Base-by-base conservation (phyloP, 192 early-diverging fungal species). In the Spinellus fusiger region DNA sequence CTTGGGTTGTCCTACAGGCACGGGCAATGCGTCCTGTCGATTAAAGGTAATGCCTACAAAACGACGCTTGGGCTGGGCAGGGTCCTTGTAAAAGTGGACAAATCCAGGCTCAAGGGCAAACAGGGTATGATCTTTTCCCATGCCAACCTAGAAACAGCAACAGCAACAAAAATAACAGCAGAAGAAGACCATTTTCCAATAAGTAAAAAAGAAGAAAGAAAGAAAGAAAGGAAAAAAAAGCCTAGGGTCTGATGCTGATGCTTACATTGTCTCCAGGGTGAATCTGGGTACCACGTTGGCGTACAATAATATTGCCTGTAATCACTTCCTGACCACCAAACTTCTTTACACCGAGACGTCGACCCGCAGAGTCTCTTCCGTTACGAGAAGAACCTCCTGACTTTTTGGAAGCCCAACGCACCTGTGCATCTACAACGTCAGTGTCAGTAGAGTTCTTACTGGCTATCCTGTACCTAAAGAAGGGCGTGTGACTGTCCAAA, bases 91-190 rank as follows among this genome's bases (percentile, higher is more conserved):
- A 35, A 90, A 85, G 59, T 78, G 81, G n/a, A 92, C 86, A 49
- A 75, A 89, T 12, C 90, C 90, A 0, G 86, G 82, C 40, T 82
- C 75, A 29, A 84, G 56, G 15, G 90, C 90, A 69, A 69, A 90
- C 40, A 90, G 62, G 16, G 90, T 92, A 70, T 87, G 86, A 71
- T 92, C 90, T 62, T 85, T 85, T 59, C 90, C 90, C 52, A 88
- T 83, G 13, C 80, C 83, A 26, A 84, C 76, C 80, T 79, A 54
- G 53, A 25, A 44, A n/a, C 4, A n/a, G n/a, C n/a, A n/a, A n/a
- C 25, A 56, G 16, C 5, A 31, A 12, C 35, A 33, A 1, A n/a
- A 1, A 62, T 26, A 15, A 25, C 8, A 13, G 33, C 35, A 5
- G 4, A 7, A 9, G 52, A 4, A 13, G 31, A n/a, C 18, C 15